phyloP scores from a whole-genome alignment of 495 filamentous ascomycete genomes.

The Podospora australis region DNA sequence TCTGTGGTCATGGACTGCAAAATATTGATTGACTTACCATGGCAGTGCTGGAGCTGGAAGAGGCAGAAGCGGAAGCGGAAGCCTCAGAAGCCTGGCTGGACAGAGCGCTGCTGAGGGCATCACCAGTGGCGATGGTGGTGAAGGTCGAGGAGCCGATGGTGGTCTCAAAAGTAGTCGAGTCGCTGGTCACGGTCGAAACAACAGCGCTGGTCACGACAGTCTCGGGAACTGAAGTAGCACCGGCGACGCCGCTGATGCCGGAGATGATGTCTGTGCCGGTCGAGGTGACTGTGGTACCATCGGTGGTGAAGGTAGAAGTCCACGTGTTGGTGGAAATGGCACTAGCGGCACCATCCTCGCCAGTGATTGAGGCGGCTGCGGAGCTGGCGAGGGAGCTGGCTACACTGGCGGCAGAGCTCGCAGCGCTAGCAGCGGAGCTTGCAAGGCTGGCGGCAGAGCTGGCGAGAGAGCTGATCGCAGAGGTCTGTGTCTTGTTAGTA shows the following conservation, averaged over 20 bases:
- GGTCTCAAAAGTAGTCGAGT: conserved; percentile 10
- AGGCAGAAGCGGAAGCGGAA: neutral
- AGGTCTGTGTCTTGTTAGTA: no score
- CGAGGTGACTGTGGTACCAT: conserved; percentile 9
- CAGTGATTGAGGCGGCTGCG: neutral
- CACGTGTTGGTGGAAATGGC: conserved; percentile 29
- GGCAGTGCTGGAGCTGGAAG: conserved; percentile 15
- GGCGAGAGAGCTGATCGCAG: conserved; percentile 9
- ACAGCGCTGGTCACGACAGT: conserved; percentile 9
- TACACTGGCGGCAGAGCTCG: no score
- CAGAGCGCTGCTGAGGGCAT: conserved; percentile 8
- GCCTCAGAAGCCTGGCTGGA: conserved; percentile 7
- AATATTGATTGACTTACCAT: conserved; percentile 11
- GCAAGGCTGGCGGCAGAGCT: conserved; percentile 1
- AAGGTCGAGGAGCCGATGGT: conserved; percentile 15
- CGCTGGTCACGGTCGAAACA: conserved; percentile 10
- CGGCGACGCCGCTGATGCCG: conserved; percentile 13
- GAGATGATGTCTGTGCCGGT: conserved; percentile 21
- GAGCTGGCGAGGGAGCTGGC: conserved; percentile 9
- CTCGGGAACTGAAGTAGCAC: conserved; percentile 9
- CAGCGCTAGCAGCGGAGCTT: no score
- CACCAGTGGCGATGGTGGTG: conserved; percentile 9
- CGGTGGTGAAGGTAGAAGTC: conserved; percentile 25
- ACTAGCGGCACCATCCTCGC: conserved; percentile 9
- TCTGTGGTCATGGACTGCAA: neutral